phyloP scores from a whole-genome alignment of 257 asterid genomes.

The Solanum chaucha region DNA sequence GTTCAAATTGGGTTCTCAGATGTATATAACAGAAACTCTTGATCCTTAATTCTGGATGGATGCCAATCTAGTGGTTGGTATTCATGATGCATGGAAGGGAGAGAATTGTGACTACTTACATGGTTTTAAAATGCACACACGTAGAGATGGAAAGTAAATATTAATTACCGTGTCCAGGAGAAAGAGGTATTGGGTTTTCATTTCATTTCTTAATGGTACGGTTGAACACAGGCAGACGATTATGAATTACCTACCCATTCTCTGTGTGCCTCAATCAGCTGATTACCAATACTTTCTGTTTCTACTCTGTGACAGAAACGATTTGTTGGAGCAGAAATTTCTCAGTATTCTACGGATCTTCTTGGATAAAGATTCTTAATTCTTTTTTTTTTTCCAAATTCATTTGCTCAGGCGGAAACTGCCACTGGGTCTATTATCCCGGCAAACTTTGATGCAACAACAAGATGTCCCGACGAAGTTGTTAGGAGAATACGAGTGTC shows the following conservation, averaged over 20 bases:
- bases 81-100: background rate
- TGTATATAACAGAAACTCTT: background rate
- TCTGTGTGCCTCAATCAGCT: background rate
- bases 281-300: background rate
- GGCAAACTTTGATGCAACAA: constrained; percentile 52
- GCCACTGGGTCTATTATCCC: constrained; percentile 61
- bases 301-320: background rate
- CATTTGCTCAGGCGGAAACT: constrained; percentile 51
- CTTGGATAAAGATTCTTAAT: background rate
- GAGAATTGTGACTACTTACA: background rate
- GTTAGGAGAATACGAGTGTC: constrained; percentile 73
- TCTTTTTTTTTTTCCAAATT: background rate
- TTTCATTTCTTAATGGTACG: background rate
- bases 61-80: background rate
- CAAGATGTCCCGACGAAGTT: constrained; percentile 87
- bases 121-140: background rate
- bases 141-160: background rate
- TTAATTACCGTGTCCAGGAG: background rate
- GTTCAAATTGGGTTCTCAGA: background rate
- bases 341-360: background rate
- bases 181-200: background rate
- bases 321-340: background rate
- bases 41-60: background rate
- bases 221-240: background rate
- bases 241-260: background rate